phyloP scores from a whole-genome alignment of 2,329 filamentous ascomycete genomes.

The Arthrobotrys megalospora region DNA sequence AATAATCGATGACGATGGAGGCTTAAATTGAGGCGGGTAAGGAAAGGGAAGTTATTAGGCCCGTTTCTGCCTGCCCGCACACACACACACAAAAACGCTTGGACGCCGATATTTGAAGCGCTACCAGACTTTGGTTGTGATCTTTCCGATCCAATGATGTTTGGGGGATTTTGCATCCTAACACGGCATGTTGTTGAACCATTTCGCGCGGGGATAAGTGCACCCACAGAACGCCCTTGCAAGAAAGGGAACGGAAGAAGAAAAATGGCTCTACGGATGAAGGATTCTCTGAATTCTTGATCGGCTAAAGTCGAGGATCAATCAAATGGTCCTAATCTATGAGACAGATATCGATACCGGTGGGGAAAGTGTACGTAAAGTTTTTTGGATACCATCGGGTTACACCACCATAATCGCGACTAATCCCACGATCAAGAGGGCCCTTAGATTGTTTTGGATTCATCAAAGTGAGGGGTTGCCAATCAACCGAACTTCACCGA shows the following conservation, averaged over 20 bases:
- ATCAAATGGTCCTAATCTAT: slow-evolving; percentile 5
- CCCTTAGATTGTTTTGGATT: slow-evolving; percentile 10
- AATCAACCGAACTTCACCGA: slow-evolving; percentile 15
- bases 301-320: slow-evolving; percentile 14
- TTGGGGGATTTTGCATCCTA: neutral
- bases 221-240: slow-evolving; percentile 3
- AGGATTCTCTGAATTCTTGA: neutral
- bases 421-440: slow-evolving; percentile 14
- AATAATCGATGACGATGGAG: slow-evolving; percentile 10
- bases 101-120: slow-evolving; percentile 12
- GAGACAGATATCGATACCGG: slow-evolving; percentile 4
- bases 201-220: slow-evolving; percentile 23
- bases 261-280: neutral
- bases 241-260: neutral
- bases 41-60: neutral
- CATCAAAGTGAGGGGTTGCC: slow-evolving; percentile 16
- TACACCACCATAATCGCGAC: slow-evolving; percentile 18
- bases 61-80: neutral
- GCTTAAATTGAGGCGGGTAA: slow-evolving; percentile 21
- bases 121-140: slow-evolving; percentile 7
- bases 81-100: neutral
- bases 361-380: slow-evolving; percentile 14
- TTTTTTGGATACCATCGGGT: slow-evolving; percentile 14
- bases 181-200: slow-evolving; percentile 23
- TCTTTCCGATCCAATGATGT: slow-evolving; percentile 25